phyloP scores from a whole-genome alignment of 768 basidiomycete genomes.

The Polyporus arcularius region DNA sequence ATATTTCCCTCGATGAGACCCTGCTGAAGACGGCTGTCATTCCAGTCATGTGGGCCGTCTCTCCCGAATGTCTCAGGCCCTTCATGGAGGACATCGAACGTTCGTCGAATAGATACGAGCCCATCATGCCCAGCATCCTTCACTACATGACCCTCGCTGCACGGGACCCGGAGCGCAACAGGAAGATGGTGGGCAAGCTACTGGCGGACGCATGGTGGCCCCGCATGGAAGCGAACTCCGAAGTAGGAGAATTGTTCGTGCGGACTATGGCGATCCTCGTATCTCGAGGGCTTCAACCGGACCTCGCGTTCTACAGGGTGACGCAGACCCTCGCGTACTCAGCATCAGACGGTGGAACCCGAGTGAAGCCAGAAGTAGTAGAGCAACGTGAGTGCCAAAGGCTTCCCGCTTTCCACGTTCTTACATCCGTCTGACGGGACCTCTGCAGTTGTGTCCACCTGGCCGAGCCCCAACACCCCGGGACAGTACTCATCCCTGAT shows the following conservation, averaged over 20 bases:
- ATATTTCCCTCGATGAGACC: not conserved
- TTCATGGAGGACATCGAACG: not conserved
- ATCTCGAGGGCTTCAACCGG: not conserved
- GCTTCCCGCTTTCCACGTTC: not conserved
- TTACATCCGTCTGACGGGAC: not conserved
- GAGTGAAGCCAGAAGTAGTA: not conserved
- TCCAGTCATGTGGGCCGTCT: not conserved
- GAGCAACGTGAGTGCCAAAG: not conserved
- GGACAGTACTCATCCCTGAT: not conserved
- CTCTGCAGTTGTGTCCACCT: not conserved
- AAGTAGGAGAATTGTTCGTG: not conserved
- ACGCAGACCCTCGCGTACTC: not conserved
- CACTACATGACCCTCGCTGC: not conserved
- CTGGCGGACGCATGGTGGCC: not conserved
- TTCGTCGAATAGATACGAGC: not conserved
- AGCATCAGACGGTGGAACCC: not conserved
- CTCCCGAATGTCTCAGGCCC: not conserved
- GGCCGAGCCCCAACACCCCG: not conserved
- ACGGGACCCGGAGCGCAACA: not conserved
- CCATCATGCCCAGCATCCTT: not conserved
- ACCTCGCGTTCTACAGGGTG: not conserved
- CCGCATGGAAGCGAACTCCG: conserved; percentile 1
- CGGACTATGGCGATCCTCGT: not conserved
- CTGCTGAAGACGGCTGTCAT: not conserved
- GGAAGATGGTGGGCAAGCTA: not conserved